Conservation (phyloP, 306 rosid species). For the Quercus gilva region DNA sequence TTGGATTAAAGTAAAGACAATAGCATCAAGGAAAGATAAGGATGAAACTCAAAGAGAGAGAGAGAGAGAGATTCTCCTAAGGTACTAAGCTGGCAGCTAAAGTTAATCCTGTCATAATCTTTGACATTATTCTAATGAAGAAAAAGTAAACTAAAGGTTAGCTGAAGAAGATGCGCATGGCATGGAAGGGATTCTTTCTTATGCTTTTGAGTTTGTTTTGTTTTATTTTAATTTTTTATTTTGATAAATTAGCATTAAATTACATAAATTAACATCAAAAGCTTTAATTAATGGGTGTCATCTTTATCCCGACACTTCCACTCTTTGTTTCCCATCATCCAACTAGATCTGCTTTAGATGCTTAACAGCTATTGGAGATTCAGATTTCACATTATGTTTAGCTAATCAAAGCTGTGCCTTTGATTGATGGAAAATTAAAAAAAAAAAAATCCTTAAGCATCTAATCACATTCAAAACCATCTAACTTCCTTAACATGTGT, state of each 20-base stretch:
- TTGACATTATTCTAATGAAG: slow-evolving; percentile 12
- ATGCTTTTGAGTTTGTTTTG: slow-evolving; percentile 63
- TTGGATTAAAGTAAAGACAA: slow-evolving; percentile 28
- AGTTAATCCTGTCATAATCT: slow-evolving; percentile 20
- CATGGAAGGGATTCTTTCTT: slow-evolving; percentile 48
- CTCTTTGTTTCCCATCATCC: slow-evolving; percentile 77
- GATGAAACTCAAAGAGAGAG: slow-evolving; percentile 38
- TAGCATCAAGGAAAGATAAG: slow-evolving; percentile 52
- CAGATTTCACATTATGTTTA: slow-evolving; percentile 28
- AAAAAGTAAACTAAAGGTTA: slow-evolving; percentile 10
- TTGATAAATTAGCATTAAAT: slow-evolving; percentile 15
- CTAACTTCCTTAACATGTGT: slow-evolving; percentile 10
- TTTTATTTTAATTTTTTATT: background rate
- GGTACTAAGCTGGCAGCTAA: slow-evolving; percentile 30
- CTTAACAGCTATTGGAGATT: slow-evolving; percentile 34
- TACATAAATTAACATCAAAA: slow-evolving; percentile 24
- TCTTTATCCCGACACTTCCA: slow-evolving; percentile 77
- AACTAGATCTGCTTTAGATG: slow-evolving; percentile 41
- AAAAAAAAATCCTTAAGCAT: background rate
- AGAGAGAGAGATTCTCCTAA: slow-evolving; percentile 36
- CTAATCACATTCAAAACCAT: slow-evolving; percentile 21
- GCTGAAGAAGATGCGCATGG: slow-evolving; percentile 65
- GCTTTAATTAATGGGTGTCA: slow-evolving; percentile 62
- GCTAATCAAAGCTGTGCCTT: slow-evolving; percentile 41
- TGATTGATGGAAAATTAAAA: slow-evolving; percentile 19